Percentiles rank a stretch among this genome's conserved stretches.
Conservation (phyloP, 768 basidiomycete species). For the Termitomyces sp. region DNA sequence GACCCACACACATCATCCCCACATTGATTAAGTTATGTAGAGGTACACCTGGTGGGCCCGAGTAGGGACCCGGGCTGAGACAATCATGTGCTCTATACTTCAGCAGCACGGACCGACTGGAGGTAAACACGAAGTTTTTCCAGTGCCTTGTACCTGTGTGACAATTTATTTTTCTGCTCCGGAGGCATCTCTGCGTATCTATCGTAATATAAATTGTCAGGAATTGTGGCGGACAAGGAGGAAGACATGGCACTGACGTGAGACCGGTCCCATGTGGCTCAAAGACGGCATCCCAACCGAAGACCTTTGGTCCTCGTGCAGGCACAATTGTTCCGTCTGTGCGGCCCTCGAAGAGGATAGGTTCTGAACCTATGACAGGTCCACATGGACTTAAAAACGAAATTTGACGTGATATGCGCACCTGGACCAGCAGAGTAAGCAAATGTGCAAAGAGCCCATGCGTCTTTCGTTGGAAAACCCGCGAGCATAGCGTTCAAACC, state of each 20-base stretch:
- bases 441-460: conserved; percentile 93
- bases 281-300: conserved; percentile 92
- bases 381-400: not conserved
- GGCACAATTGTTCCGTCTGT: conserved; percentile 90
- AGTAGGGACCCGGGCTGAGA: not conserved
- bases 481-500: conserved; percentile 84
- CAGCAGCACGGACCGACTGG: conserved; percentile 21
- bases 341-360: conserved; percentile 72
- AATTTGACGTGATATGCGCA: conserved; percentile 6
- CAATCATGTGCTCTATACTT: not conserved
- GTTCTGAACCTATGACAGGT: conserved; percentile 36
- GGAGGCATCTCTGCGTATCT: conserved; percentile 77
- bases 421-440: conserved; percentile 87
- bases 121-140: conserved; percentile 56
- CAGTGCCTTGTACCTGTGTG: conserved; percentile 71
- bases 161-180: conserved; percentile 65
- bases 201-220: conserved; percentile 1
- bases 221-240: not conserved
- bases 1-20: not conserved
- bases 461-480: conserved; percentile 70
- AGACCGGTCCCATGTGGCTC: conserved; percentile 68
- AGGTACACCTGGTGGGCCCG: not conserved
- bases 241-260: conserved; percentile 51
- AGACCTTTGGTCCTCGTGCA: conserved; percentile 68
- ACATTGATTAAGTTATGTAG: not conserved